Evolutionary conservation across 805 yeast species (phyloP).

Genomic region (Suhomyces xylopsoci): DNA sequence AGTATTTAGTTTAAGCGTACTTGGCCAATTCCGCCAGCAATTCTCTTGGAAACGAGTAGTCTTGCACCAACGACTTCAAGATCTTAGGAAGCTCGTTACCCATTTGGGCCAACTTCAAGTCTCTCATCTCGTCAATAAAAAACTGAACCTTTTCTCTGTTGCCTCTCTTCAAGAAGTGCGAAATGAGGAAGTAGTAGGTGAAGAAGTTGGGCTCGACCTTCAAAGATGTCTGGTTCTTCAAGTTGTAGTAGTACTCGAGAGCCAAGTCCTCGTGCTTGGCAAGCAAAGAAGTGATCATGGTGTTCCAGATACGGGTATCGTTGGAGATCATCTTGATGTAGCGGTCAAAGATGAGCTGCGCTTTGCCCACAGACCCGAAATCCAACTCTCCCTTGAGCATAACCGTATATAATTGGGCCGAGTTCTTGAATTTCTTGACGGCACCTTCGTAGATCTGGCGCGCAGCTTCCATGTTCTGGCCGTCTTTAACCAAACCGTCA

Average conservation of each 20-base stretch:
- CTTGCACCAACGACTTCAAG: conserved; percentile 17
- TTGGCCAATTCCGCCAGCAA: conserved; percentile 1
- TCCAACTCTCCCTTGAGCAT: conserved; percentile 48
- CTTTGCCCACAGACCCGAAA: conserved; percentile 33
- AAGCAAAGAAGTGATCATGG: conserved; percentile 33
- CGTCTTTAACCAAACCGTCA: conserved; percentile 49
- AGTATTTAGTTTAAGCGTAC: not conserved
- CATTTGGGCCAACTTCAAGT: conserved; percentile 22
- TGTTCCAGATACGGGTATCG: conserved; percentile 40
- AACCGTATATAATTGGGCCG: conserved; percentile 41
- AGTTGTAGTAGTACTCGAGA: conserved; percentile 34
- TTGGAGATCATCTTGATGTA: conserved; percentile 34
- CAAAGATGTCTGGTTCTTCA: conserved; percentile 22
- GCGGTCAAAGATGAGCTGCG: conserved; percentile 31
- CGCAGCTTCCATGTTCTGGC: conserved; percentile 50
- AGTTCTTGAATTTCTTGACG: conserved; percentile 27
- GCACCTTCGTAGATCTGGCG: conserved; percentile 45
- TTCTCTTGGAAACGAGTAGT: conserved; percentile 13
- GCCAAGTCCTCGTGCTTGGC: conserved; percentile 37
- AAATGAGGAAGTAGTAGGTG: conserved; percentile 48
- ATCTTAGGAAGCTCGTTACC: conserved; percentile 42
- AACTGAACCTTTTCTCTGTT: conserved; percentile 31
- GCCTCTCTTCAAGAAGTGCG: conserved; percentile 31
- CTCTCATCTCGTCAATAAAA: conserved; percentile 38
- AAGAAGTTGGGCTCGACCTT: conserved; percentile 43